Conservation (phyloP, 257 asterid species). For the Solanum microdontum region DNA sequence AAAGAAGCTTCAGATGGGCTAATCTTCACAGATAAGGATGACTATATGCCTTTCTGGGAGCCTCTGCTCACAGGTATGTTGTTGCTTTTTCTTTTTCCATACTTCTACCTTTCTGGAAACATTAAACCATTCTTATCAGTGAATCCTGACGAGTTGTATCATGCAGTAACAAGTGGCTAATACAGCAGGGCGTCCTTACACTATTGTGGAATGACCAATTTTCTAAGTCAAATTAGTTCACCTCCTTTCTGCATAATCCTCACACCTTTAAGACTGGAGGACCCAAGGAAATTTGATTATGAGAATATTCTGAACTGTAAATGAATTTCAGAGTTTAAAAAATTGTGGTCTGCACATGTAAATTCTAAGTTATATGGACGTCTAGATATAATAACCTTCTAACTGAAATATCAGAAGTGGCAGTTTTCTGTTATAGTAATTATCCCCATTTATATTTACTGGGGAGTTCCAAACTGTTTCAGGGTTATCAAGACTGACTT, state of each 20-base stretch:
- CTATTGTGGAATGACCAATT: not conserved
- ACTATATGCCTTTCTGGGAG: constrained; percentile 57
- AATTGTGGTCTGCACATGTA: not conserved
- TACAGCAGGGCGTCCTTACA: not conserved
- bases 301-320: not conserved
- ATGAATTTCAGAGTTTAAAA: not conserved
- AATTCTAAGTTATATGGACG: not conserved
- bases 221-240: not conserved
- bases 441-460: not conserved
- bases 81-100: not conserved
- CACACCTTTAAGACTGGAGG: not conserved
- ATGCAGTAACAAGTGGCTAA: not conserved
- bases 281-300: not conserved
- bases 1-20: constrained; percentile 46
- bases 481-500: constrained; percentile 87
- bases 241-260: not conserved
- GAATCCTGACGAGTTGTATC: not conserved
- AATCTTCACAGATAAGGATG: constrained; percentile 48
- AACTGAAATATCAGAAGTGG: not conserved
- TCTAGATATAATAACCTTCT: not conserved
- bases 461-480: constrained; percentile 11
- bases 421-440: not conserved
- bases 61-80: constrained; percentile 84
- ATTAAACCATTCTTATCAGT: not conserved
- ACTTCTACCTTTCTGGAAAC: not conserved